phyloP scores from a whole-genome alignment of 176 grass and related monocot genomes.

The Zea luxurians region DNA sequence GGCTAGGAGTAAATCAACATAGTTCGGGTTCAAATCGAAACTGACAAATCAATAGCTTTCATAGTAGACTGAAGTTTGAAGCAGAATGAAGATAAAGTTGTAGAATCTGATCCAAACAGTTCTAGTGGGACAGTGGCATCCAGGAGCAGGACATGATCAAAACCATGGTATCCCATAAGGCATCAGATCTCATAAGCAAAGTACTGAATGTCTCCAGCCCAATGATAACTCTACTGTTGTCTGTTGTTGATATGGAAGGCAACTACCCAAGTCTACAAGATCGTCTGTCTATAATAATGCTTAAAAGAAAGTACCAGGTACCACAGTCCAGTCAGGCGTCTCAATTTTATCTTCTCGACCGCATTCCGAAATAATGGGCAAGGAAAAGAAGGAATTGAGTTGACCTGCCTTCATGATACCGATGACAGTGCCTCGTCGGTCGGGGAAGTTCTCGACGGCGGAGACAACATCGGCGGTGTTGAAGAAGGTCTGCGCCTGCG shows the following conservation, averaged over 20 bases:
- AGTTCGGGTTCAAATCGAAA: neutral
- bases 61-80: neutral
- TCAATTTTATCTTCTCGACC: neutral
- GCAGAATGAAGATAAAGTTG: neutral
- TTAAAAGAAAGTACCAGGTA: no score
- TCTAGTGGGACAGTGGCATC: neutral
- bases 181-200: neutral
- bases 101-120: neutral
- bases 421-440: conserved; percentile 80
- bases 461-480: conserved; percentile 85
- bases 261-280: no score
- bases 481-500: conserved; percentile 89
- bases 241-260: no score
- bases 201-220: neutral
- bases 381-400: no score
- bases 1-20: neutral
- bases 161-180: neutral
- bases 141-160: neutral
- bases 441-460: conserved; percentile 82
- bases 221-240: no score
- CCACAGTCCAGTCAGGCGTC: no score
- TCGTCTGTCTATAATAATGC: no score
- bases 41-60: neutral
- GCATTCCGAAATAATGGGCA: neutral
- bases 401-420: conserved; percentile 86